These are phyloP conservation scores for Trichophyton rubrum DNA, from an alignment of 2,329 filamentous ascomycete species.

Conservation along the genomic window DNA sequence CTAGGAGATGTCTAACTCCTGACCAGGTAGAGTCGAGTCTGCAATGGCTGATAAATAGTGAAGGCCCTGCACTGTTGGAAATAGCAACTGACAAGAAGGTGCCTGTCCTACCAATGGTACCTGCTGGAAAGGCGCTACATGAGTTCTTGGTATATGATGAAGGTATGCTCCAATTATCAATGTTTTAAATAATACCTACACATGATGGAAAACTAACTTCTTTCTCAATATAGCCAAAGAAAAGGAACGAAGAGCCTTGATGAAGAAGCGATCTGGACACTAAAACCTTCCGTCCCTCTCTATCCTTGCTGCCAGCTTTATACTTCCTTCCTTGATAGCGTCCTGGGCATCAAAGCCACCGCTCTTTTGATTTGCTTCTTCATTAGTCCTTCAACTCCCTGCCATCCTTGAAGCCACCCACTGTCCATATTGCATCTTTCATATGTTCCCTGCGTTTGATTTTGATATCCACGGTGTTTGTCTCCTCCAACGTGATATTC, in stretches of 20 bases:
- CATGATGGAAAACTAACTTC: constrained; percentile 3
- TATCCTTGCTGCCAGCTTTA: neutral
- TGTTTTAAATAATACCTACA: neutral
- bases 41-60: constrained; percentile 75
- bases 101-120: constrained; percentile 96
- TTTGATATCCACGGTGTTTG: constrained; percentile 30
- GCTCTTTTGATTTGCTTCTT: neutral
- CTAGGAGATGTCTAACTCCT: constrained; percentile 57
- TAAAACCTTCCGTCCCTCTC: constrained; percentile 1
- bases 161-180: constrained; percentile 38
- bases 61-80: constrained; percentile 87
- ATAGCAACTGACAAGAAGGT: constrained; percentile 69
- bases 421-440: neutral
- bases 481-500: neutral
- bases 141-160: constrained; percentile 86
- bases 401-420: neutral
- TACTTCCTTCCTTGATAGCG: neutral
- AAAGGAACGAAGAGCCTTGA: constrained; percentile 52
- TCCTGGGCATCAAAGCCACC: neutral
- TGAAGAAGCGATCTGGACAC: constrained; percentile 48
- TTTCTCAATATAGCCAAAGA: constrained; percentile 46
- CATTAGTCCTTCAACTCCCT: neutral
- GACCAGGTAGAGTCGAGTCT: constrained; percentile 66
- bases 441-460: constrained; percentile 3
- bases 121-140: constrained; percentile 71